These are phyloP conservation scores for Phialophora tarda DNA, from an alignment of 2,329 filamentous ascomycete genomes.

Conservation along the genomic window DNA sequence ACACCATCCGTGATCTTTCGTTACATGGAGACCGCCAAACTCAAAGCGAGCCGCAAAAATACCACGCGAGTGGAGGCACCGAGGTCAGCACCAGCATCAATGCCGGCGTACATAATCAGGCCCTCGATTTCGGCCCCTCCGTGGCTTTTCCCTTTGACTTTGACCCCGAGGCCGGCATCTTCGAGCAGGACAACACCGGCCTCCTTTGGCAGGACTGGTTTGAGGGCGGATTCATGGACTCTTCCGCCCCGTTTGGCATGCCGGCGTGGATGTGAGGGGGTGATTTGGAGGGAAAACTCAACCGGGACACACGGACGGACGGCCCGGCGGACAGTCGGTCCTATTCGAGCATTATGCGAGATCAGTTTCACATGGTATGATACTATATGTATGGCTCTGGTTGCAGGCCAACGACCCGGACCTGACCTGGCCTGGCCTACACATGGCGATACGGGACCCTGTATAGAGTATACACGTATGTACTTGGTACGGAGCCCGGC, in stretches of 20 bases:
- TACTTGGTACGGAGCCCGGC: too few relatives aligned
- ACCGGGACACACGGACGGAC: neutral
- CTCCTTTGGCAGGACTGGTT: slow-evolving; percentile 17
- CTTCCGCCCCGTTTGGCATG: slow-evolving; percentile 18
- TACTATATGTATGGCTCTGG: neutral
- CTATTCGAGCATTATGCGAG: neutral
- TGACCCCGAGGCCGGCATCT: neutral
- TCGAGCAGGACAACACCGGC: slow-evolving; percentile 10
- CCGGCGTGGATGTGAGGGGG: slow-evolving; percentile 15
- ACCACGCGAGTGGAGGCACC: neutral
- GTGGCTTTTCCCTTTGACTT: neutral
- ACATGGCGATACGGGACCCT: too few relatives aligned
- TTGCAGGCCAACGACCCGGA: neutral
- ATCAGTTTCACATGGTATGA: neutral
- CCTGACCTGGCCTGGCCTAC: too few relatives aligned
- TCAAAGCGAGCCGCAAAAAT: neutral
- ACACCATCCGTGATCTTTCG: neutral
- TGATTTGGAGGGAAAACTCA: neutral
- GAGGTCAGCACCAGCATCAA: neutral
- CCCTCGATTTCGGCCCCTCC: neutral
- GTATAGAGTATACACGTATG: too few relatives aligned
- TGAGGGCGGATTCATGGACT: slow-evolving; percentile 16
- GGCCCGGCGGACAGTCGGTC: too few relatives aligned
- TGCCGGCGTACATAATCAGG: neutral
- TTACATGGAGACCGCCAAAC: neutral